phyloP scores from a whole-genome alignment of 2,329 filamentous ascomycete genomes.

The Pestalotiopsis fici region DNA sequence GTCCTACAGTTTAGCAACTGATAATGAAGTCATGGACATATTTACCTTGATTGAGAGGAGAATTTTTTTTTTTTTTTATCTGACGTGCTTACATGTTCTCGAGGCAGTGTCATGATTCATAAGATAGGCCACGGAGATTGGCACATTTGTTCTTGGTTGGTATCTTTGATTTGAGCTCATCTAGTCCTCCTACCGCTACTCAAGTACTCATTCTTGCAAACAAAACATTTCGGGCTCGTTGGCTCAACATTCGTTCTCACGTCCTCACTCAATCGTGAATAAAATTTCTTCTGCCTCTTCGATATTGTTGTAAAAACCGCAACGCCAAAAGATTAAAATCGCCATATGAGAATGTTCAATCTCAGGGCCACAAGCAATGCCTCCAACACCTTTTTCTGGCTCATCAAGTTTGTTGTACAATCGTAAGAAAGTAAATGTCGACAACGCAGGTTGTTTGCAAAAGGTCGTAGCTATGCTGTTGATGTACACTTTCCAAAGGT shows the following conservation, averaged over 20 bases:
- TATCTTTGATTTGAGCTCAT: background rate
- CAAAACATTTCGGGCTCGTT: background rate
- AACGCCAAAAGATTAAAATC: background rate
- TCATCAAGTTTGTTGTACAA: slow-evolving; percentile 5
- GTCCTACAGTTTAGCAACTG: too few species aligned
- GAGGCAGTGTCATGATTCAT: too few species aligned
- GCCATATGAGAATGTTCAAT: background rate
- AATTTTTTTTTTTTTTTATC: too few species aligned
- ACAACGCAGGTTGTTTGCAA: background rate
- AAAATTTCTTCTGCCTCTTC: background rate
- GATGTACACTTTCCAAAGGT: background rate
- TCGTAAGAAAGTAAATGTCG: slow-evolving; percentile 1
- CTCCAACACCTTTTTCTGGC: background rate
- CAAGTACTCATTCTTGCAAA: background rate
- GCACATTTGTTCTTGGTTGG: background rate
- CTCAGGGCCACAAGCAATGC: background rate
- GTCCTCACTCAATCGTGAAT: background rate
- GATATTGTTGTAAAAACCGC: background rate
- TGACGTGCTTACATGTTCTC: too few species aligned
- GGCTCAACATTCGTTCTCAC: background rate
- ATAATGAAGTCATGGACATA: too few species aligned
- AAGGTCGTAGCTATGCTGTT: background rate
- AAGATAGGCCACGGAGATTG: background rate
- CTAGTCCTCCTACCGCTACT: background rate
- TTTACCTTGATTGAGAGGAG: too few species aligned